phyloP scores from a whole-genome alignment of 1,284 basidiomycete genomes.

The Moesziomyces globuligerus region DNA sequence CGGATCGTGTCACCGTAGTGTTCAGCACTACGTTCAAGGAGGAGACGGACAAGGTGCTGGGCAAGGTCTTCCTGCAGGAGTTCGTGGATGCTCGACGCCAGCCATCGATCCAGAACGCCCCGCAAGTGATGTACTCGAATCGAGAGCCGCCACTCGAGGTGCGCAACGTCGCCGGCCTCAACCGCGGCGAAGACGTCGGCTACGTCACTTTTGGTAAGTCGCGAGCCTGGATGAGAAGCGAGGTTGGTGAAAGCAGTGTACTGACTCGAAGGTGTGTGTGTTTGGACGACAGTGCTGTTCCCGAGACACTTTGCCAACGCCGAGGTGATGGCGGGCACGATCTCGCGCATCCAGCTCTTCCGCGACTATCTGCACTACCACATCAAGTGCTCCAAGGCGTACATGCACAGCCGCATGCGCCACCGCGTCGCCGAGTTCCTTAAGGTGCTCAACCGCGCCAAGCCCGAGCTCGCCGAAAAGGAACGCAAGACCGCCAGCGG shows the following conservation, averaged over 20 bases:
- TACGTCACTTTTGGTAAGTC: slow-evolving; percentile 89
- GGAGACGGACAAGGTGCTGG: slow-evolving; percentile 96
- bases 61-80: slow-evolving; percentile 98
- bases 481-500: slow-evolving; percentile 88
- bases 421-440: slow-evolving; percentile 94
- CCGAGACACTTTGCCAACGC: slow-evolving; percentile 90
- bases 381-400: slow-evolving; percentile 97
- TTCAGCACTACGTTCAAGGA: slow-evolving; percentile 97
- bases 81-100: slow-evolving; percentile 96
- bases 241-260: no score
- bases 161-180: slow-evolving; percentile 82
- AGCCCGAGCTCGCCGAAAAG: slow-evolving; percentile 83
- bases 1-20: slow-evolving; percentile 96
- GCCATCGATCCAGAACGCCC: slow-evolving; percentile 93
- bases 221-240: no score
- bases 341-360: slow-evolving; percentile 96
- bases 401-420: slow-evolving; percentile 98
- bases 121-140: slow-evolving; percentile 96
- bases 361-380: slow-evolving; percentile 98
- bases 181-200: slow-evolving; percentile 87
- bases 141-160: slow-evolving; percentile 96
- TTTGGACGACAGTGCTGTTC: slow-evolving; percentile 86
- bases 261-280: not conserved
- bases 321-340: slow-evolving; percentile 80
- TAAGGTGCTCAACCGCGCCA: slow-evolving; percentile 97